Evolutionary conservation across 2,329 filamentous ascomycete genomes (phyloP), one percentile per base, ranked within the genome.

Genomic region (Fusarium sp.): DNA sequence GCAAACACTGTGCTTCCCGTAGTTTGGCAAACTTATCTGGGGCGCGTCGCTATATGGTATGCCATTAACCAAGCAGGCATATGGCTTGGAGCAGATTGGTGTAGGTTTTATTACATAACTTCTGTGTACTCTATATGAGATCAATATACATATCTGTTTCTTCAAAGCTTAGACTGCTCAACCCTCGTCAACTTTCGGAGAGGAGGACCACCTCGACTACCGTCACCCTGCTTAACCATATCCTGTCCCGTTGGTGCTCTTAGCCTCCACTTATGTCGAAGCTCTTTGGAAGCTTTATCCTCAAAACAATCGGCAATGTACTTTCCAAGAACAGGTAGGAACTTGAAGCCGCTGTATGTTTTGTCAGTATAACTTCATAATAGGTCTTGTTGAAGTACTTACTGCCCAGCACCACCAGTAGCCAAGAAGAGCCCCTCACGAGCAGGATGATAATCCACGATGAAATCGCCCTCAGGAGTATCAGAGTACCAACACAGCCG

Each of bases 401-500:
- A 74, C 71, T 74, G 71, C 50, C 71, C 71, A 52, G 66, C 76
- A 56, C 66, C 66, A 52, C 83, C 85, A 0, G 82, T 84, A 0
- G 83, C 84, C 2, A 86, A 31, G 61, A 86, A 86, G 0, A 86
- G 64, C 1, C 82, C 81, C 4, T 80, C 70, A 10, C 83, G 77
- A 2, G 77, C 70, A 0, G 88, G 88, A 62, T 90, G 87, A 57
- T 85, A 81, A 21, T 85, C 84, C 24, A 90, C 82, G 44, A 91
- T 82, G 73, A 90, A 91, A 67, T 91, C 85, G 2, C 87, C 88
- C n/a, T 83, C 82, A 0, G 87, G 87, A 59, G 89, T 91, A 77
- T 91, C 89, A 6, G 85, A 88, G 70, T 91, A 91, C 88, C 88
- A 91, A 70, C 89, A 91, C 41, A 91, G 77, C 7, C 87, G 79